A percentile compares a stretch with the other conserved stretches of the same genome.
Evolutionary conservation across 768 basidiomycete genomes (phyloP).

Genomic region (Lactarius quietus): DNA sequence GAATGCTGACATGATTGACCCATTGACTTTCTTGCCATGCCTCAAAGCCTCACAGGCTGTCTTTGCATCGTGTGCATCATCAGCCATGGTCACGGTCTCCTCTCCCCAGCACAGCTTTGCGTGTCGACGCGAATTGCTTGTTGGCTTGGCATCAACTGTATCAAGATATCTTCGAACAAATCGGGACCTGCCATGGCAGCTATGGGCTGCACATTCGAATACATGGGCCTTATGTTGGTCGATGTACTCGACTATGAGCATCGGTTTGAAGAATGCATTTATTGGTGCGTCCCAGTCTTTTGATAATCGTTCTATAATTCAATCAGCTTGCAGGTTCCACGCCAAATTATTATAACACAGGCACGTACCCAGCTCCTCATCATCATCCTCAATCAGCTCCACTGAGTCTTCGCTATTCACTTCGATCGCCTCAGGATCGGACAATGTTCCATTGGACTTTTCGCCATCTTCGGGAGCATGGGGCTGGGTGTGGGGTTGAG

Average conservation of each 20-base stretch:
- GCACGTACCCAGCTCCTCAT: too few species aligned
- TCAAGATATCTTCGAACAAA: too few species aligned
- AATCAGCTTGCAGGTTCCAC: too few species aligned
- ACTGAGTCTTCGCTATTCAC: too few species aligned
- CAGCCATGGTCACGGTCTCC: neutral
- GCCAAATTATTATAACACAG: too few species aligned
- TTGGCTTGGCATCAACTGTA: constrained; percentile 5
- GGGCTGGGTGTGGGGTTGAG: too few species aligned
- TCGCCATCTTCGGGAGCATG: too few species aligned
- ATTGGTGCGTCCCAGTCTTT: constrained; percentile 6
- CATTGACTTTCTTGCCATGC: neutral
- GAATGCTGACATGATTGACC: constrained; percentile 2
- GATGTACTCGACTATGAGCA: neutral
- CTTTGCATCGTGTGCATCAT: neutral
- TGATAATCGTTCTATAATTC: neutral
- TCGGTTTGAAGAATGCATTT: neutral
- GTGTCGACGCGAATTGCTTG: constrained; percentile 7
- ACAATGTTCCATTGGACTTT: too few species aligned
- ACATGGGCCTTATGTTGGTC: neutral
- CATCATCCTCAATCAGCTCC: too few species aligned
- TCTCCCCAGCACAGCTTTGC: constrained; percentile 3
- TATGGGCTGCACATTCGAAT: neutral
- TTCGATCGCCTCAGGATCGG: too few species aligned
- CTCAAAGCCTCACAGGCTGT: neutral
- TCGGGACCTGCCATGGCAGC: too few species aligned